Evolutionary conservation across 352 stramenopile genomes (phyloP).

Genomic region (Globisporangium barbulae): DNA sequence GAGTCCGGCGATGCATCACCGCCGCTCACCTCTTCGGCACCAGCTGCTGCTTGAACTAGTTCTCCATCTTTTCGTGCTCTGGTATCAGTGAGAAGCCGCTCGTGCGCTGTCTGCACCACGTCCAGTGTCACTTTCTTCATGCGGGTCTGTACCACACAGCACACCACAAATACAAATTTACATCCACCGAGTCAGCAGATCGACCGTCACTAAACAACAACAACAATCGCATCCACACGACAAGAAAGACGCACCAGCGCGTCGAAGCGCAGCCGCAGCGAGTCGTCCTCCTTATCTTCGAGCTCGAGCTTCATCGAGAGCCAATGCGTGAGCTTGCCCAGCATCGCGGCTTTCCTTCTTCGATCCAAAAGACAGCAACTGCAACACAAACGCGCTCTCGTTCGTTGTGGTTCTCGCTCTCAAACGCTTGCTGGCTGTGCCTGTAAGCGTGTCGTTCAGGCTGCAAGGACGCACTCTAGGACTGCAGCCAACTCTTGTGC

Average conservation of each 20-base stretch:
- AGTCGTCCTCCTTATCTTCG: constrained; percentile 49
- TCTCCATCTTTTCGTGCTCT: not conserved
- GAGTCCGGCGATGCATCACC: not conserved
- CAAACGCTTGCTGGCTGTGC: not conserved
- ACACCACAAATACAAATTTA: constrained; percentile 6
- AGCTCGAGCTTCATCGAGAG: constrained; percentile 55
- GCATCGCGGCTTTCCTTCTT: constrained; percentile 27
- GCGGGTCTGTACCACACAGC: constrained; percentile 27
- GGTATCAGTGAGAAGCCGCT: constrained; percentile 11
- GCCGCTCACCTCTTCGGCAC: constrained; percentile 9
- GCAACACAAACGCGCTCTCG: not conserved
- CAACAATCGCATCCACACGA: too few species aligned
- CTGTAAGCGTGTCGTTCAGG: not conserved
- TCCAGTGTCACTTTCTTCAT: constrained; percentile 71
- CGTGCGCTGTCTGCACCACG: constrained; percentile 40
- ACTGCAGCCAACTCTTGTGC: not conserved
- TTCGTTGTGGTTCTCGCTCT: not conserved
- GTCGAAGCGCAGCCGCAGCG: constrained; percentile 54
- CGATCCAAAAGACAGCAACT: not conserved
- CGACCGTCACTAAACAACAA: too few species aligned
- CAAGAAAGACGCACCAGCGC: constrained; percentile 40
- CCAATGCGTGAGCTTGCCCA: constrained; percentile 66
- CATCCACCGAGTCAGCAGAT: not conserved
- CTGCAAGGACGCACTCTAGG: not conserved
- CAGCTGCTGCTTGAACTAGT: not conserved